A percentile compares a stretch with the other conserved stretches of the same genome.
Evolutionary conservation across 345 rosid species (phyloP).

Genomic region (Aquilaria yunnanensis): DNA sequence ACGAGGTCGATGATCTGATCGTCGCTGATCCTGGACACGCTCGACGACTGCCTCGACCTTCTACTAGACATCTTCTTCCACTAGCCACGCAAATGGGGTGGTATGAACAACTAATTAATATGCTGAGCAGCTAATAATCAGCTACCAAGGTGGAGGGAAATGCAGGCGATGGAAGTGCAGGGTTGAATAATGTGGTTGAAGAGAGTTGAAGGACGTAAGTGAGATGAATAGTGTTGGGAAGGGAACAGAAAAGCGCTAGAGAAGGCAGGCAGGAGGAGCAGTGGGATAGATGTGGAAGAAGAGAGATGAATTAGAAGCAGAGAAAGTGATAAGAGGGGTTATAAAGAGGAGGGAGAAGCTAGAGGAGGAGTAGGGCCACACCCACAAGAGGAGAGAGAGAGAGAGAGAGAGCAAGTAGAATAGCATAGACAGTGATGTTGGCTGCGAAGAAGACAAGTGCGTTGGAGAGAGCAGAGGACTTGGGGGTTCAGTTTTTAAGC

Average conservation of each 20-base stretch:
- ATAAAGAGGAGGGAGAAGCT: slow-evolving; percentile 36
- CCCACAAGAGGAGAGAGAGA: slow-evolving; percentile 14
- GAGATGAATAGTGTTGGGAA: neutral
- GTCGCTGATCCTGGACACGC: slow-evolving; percentile 59
- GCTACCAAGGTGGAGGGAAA: no score
- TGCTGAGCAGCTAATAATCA: no score
- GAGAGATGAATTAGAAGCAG: slow-evolving; percentile 30
- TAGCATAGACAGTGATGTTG: slow-evolving; percentile 63
- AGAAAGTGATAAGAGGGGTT: slow-evolving; percentile 43
- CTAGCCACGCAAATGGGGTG: no score
- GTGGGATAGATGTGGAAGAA: slow-evolving; percentile 7
- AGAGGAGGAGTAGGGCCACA: slow-evolving; percentile 43
- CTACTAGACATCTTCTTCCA: slow-evolving; percentile 61
- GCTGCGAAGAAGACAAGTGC: slow-evolving; percentile 74
- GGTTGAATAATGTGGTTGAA: no score
- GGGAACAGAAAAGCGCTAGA: slow-evolving; percentile 6
- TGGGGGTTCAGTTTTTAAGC: slow-evolving; percentile 10
- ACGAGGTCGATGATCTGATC: slow-evolving; percentile 89
- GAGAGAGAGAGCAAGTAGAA: slow-evolving; percentile 33
- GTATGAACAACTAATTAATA: neutral
- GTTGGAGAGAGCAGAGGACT: slow-evolving; percentile 49
- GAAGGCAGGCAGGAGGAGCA: slow-evolving; percentile 10
- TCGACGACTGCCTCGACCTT: slow-evolving; percentile 68
- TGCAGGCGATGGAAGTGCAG: no score
- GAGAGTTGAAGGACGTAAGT: no score